Percentiles rank a stretch among this genome's conserved stretches.
Conservation (phyloP, 306 rosid genomes). For the Acmispon strigosus region DNA sequence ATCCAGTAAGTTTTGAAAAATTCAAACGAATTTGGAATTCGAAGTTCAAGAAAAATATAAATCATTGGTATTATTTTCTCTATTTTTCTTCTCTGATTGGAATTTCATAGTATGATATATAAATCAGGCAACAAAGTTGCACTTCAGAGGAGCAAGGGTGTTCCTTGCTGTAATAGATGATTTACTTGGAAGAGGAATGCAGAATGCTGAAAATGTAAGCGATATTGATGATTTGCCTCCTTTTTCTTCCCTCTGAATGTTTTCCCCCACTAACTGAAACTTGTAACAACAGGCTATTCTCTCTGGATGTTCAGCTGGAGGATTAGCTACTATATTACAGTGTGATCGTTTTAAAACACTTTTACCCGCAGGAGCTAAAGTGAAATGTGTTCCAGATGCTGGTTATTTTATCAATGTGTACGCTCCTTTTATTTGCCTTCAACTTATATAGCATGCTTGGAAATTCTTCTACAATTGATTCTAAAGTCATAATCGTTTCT, state of each 20-base stretch:
- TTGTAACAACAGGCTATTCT: slow-evolving; percentile 59
- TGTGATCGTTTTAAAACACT: slow-evolving; percentile 61
- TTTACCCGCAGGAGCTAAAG: slow-evolving; percentile 46
- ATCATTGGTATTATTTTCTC: neutral
- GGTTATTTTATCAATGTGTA: slow-evolving; percentile 76
- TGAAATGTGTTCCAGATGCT: slow-evolving; percentile 80
- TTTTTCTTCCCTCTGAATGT: neutral
- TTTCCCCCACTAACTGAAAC: neutral
- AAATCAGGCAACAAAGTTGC: slow-evolving; percentile 54
- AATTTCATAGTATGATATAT: neutral
- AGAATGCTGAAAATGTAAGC: slow-evolving; percentile 56
- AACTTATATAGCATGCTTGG: no score
- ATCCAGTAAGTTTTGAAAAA: slow-evolving; percentile 48
- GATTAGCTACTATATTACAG: slow-evolving; percentile 70
- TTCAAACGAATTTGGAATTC: neutral
- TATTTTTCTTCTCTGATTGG: neutral
- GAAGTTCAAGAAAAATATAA: neutral
- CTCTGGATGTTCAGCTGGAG: slow-evolving; percentile 92
- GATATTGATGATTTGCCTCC: neutral
- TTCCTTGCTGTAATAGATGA: slow-evolving; percentile 50
- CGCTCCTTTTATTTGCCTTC: slow-evolving; percentile 9
- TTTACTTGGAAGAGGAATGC: slow-evolving; percentile 68
- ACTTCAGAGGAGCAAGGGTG: slow-evolving; percentile 82
- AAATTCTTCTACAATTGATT: no score
- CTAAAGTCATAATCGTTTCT: no score